Evolutionary conservation across 2,329 filamentous ascomycete species (phyloP).

Genomic region (Claviceps spartinae): DNA sequence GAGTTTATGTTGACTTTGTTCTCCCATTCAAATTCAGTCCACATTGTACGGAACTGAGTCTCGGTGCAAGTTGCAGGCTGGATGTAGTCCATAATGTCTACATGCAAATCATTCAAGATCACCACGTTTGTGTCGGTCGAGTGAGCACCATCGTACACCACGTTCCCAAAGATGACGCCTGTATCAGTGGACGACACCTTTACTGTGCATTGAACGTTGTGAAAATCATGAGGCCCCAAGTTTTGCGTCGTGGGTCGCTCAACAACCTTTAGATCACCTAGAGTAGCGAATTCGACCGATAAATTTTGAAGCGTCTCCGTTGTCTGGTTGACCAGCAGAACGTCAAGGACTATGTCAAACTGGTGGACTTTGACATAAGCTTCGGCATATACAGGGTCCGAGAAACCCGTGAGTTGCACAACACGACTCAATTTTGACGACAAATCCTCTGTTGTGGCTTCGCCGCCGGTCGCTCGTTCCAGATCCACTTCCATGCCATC

Average conservation of each 20-base stretch:
- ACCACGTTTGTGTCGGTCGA: conserved; percentile 92
- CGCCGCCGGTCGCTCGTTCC: conserved; percentile 86
- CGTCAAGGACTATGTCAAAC: conserved; percentile 95
- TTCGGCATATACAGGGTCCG: conserved; percentile 95
- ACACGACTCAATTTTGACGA: conserved; percentile 91
- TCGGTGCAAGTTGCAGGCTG: conserved; percentile 93
- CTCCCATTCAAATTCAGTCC: conserved; percentile 99
- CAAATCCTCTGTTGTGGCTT: conserved; percentile 69
- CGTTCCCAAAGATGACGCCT: conserved; percentile 96
- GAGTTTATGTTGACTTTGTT: conserved; percentile 99
- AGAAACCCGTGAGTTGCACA: conserved; percentile 95
- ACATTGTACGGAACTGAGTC: conserved; percentile 99
- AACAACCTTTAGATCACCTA: conserved; percentile 95
- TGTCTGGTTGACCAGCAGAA: conserved; percentile 93
- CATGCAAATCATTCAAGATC: conserved; percentile 93
- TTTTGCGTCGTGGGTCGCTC: conserved; percentile 95
- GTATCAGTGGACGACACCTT: conserved; percentile 98
- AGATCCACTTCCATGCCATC: conserved; percentile 84
- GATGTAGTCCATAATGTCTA: conserved; percentile 99
- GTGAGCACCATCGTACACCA: conserved; percentile 89
- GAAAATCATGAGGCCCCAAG: conserved; percentile 86
- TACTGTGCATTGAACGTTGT: conserved; percentile 96
- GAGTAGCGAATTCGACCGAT: conserved; percentile 94
- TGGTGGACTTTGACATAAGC: conserved; percentile 98
- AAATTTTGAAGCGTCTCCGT: conserved; percentile 93